Conservation (phyloP, 2,329 filamentous ascomycete species). For the Aureobasidium melanogenum region DNA sequence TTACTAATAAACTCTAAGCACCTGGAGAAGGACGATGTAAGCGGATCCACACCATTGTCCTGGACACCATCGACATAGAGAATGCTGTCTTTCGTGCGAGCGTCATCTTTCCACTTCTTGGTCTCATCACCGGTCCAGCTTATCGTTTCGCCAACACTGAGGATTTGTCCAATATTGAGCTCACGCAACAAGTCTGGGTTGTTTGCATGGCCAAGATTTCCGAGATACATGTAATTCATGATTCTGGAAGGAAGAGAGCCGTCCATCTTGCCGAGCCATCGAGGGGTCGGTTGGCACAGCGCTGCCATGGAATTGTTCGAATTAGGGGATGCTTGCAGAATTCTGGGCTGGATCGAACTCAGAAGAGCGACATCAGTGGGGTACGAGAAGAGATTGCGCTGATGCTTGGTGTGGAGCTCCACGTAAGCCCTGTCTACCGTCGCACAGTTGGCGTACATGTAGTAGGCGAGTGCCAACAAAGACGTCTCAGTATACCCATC, state of each 20-base stretch:
- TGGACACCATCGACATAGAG: slow-evolving; percentile 79
- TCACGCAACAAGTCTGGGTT: slow-evolving; percentile 74
- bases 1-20: slow-evolving; percentile 89
- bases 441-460: slow-evolving; percentile 79
- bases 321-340: slow-evolving; percentile 62
- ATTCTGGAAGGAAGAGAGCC: slow-evolving; percentile 86
- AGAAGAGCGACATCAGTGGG: slow-evolving; percentile 79
- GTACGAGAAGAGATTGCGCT: slow-evolving; percentile 94
- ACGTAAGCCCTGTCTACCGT: slow-evolving; percentile 83
- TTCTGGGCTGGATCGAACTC: slow-evolving; percentile 63
- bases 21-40: slow-evolving; percentile 74
- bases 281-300: slow-evolving; percentile 53
- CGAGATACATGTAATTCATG: slow-evolving; percentile 90
- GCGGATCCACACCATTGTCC: slow-evolving; percentile 90
- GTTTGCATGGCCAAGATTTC: slow-evolving; percentile 87
- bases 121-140: slow-evolving; percentile 65
- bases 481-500: slow-evolving; percentile 96
- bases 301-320: slow-evolving; percentile 37
- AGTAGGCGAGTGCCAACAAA: slow-evolving; percentile 81
- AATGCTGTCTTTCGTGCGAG: slow-evolving; percentile 43
- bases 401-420: slow-evolving; percentile 66
- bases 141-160: slow-evolving; percentile 86
- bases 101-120: slow-evolving; percentile 14
- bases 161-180: slow-evolving; percentile 75
- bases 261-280: slow-evolving; percentile 76